Conservation (phyloP, 1,284 basidiomycete genomes). For the Mycosarcoma maydis region DNA sequence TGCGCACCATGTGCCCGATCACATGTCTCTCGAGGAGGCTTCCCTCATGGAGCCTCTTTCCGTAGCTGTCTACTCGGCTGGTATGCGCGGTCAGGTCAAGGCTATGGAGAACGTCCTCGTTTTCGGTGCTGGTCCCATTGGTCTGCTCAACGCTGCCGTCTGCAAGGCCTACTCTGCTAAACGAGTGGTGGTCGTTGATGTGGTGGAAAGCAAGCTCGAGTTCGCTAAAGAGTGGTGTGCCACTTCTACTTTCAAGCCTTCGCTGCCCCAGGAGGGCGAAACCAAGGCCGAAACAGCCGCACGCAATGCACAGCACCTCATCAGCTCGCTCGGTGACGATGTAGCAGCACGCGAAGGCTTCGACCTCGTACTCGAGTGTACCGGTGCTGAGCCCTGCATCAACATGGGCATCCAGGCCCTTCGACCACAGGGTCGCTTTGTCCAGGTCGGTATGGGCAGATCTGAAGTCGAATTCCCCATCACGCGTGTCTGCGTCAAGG, state of each 20-base stretch:
- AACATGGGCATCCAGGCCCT: constrained; percentile 59
- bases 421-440: constrained; percentile 55
- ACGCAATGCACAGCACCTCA: constrained; percentile 70
- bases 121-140: constrained; percentile 90
- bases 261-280: constrained; percentile 55
- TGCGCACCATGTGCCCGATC: constrained; percentile 68
- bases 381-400: constrained; percentile 69
- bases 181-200: constrained; percentile 71
- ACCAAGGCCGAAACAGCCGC: constrained; percentile 68
- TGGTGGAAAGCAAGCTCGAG: constrained; percentile 80
- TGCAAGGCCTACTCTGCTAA: constrained; percentile 75
- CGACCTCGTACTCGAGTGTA: constrained; percentile 74
- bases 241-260: constrained; percentile 80
- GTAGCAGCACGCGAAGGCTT: constrained; percentile 70
- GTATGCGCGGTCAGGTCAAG: constrained; percentile 78
- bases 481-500: constrained; percentile 67
- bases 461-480: constrained; percentile 68
- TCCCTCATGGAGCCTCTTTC: constrained; percentile 88
- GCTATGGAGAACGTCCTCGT: constrained; percentile 69
- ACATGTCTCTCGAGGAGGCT: constrained; percentile 69
- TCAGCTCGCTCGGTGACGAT: constrained; percentile 68
- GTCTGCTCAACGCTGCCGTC: constrained; percentile 89
- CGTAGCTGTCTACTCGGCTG: constrained; percentile 88
- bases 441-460: constrained; percentile 73
- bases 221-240: constrained; percentile 91